Evolutionary conservation across 1,284 basidiomycete genomes (phyloP).

Genomic region (Psilocybe mexicana): DNA sequence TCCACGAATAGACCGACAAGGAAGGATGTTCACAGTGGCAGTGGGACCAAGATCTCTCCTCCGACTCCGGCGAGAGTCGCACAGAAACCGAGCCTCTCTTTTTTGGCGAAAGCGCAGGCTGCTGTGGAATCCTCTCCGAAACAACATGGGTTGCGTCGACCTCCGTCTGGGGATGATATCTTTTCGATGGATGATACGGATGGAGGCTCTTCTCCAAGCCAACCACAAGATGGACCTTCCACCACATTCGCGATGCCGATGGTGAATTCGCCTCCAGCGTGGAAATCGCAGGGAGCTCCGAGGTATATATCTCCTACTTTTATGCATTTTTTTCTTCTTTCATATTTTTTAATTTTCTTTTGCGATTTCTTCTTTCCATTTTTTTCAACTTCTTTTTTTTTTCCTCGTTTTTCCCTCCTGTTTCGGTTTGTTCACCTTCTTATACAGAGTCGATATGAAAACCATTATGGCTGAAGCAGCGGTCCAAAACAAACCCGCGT

Average conservation of each 20-base stretch:
- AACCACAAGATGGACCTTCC: not conserved
- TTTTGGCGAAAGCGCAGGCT: conserved; percentile 10
- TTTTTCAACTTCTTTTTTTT: not conserved
- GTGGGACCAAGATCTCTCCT: conserved; percentile 45
- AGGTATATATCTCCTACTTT: conserved; percentile 35
- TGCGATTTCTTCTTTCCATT: not conserved
- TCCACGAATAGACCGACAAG: conserved; percentile 1
- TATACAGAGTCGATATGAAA: conserved; percentile 74
- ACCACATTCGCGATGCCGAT: not conserved
- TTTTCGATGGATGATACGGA: conserved; percentile 57
- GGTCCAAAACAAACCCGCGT: conserved; percentile 16
- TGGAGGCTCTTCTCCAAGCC: not conserved
- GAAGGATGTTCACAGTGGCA: conserved; percentile 8
- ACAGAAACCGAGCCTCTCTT: conserved; percentile 14
- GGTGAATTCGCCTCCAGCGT: conserved; percentile 30
- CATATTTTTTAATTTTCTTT: conserved; percentile 3
- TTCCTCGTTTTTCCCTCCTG: conserved; percentile 1
- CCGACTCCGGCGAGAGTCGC: conserved; percentile 28
- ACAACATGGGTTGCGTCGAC: conserved; percentile 17
- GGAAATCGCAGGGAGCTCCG: conserved; percentile 43
- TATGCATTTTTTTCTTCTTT: conserved; percentile 8
- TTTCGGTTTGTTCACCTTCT: too few relatives aligned
- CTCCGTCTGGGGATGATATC: conserved; percentile 35
- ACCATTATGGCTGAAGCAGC: conserved; percentile 84
- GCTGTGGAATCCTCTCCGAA: conserved; percentile 19